Conservation (phyloP, 805 yeast genomes). For the Isabelozyma heimii region DNA sequence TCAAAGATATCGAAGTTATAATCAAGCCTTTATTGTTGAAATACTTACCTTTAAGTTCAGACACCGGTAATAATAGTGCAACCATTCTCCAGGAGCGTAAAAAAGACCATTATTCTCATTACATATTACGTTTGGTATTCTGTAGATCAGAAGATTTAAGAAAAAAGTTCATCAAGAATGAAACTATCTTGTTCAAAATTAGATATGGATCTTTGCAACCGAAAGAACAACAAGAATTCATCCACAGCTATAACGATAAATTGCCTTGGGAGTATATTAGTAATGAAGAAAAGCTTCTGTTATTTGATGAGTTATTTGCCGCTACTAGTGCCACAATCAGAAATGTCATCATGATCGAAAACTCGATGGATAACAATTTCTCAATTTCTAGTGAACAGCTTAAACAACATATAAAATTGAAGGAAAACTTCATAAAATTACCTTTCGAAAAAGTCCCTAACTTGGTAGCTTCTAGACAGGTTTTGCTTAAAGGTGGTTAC, state of each 20-base stretch:
- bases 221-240: constrained; percentile 68
- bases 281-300: constrained; percentile 54
- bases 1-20: constrained; percentile 62
- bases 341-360: constrained; percentile 31
- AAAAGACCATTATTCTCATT: constrained; percentile 93
- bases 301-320: constrained; percentile 49
- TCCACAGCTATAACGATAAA: constrained; percentile 50
- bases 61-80: constrained; percentile 23
- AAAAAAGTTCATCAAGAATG: constrained; percentile 74
- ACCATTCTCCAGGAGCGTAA: constrained; percentile 56
- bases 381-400: constrained; percentile 48
- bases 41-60: constrained; percentile 57
- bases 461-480: constrained; percentile 69
- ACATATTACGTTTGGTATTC: constrained; percentile 81
- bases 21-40: constrained; percentile 66
- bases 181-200: constrained; percentile 67
- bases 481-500: constrained; percentile 62
- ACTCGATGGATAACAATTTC: constrained; percentile 21
- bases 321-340: constrained; percentile 50
- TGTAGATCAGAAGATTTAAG: constrained; percentile 84
- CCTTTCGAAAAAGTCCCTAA: constrained; percentile 86
- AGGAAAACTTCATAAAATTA: constrained; percentile 73
- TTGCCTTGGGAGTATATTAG: constrained; percentile 71
- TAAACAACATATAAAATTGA: constrained; percentile 44
- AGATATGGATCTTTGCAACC: constrained; percentile 65